Base-by-base conservation (phyloP, 108 stramenopile species). In the Asterionellopsis glacialis region DNA sequence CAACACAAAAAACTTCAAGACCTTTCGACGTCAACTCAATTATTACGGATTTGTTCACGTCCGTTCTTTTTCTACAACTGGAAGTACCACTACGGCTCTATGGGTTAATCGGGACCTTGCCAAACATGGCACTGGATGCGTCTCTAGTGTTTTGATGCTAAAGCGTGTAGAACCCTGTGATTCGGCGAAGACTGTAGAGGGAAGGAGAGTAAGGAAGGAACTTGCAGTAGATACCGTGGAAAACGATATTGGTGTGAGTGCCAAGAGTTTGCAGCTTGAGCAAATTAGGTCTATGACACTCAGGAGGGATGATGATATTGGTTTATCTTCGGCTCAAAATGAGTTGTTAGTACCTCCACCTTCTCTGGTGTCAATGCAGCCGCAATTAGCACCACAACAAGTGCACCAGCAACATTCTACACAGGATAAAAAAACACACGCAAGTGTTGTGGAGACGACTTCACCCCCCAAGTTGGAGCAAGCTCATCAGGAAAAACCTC, bases 1-100 rank as follows among this genome's bases (percentile, higher is more conserved):
- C 69, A 91, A 90, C 61, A 95, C 94, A 24, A 79, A 70, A 52
- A 95, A 94, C 84, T 95, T 91, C 79, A 92, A 94, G 68, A 95
- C 92, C 27, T 94, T 97, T 73, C 91, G 94, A 19, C 72, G 96
- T 15, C 96, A 69, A 49, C 54, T 84, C 21, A 84, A 84, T 59
- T 88, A 92, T 55, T 92, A 90, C 65, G 94, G 94, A 16, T 96
- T 96, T 66, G 84, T 89, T 40, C 92, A 93, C 50, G 83, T 90
- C 9, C 72, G 88, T 44, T 78, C 78, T 28, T 86, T 84, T 51
- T 76, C 74, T 56, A 74, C 76, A 14, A 82, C 88, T 15, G 82
- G 78, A 26, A 61, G 77, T 21, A 69, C 82, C 11, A 55, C 71
- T 12, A 84, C 87, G 11, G 92, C 92, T 13, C 69, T 93, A 42